Base-by-base conservation (phyloP, 2,329 filamentous ascomycete genomes). In the Colletotrichum lindemuthianum region DNA sequence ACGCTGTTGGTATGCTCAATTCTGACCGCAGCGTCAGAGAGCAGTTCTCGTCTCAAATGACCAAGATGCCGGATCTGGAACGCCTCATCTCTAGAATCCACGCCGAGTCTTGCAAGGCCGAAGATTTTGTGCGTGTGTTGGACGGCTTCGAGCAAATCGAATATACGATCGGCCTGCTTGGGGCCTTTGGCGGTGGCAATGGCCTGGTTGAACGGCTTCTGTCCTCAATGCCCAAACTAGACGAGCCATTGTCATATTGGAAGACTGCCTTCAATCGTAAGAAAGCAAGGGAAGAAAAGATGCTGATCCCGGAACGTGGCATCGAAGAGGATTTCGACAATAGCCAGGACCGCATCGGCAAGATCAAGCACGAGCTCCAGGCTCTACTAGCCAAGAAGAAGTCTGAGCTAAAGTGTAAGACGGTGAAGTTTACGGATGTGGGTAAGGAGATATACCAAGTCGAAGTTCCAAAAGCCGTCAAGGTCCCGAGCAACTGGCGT, bases 141-240 rank as follows among this genome's bases (percentile, higher is more conserved):
- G 94, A 98, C 76, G 96, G 96, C 0, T 99, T 97, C 70, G 96
- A 98, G 79, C 95, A 97, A 77, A 98, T 99, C 49, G 93, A 97
- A 68, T 96, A 97, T 75, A 97, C 94, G 1, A 92, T 97, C 85
- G 86, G 88, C 55, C 84, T 98, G 24, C 84, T 98, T 1, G 84
- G 86, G 50, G 85, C 89, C 8, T 91, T 92, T 70, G 88, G 90
- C 57, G 86, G 89, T n/a, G 92, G 90, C 2, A 90, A 93, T 53
- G 92, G 93, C 2, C 85, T 98, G 3, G 90, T 99, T 45, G 92
- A 93, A 61, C 89, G 93, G 57, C 86, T 99, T 43, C 88, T 98
- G 47, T 80, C 86, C 0, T 85, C 90, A 1, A 97, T 99, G 93
- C 96, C 96, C 0, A 87, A 97, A 72, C 85, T 99, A 3, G 84